These are phyloP conservation scores for Nothophoma quercina DNA, from an alignment of 2,329 filamentous ascomycete genomes.

Conservation along the genomic window DNA sequence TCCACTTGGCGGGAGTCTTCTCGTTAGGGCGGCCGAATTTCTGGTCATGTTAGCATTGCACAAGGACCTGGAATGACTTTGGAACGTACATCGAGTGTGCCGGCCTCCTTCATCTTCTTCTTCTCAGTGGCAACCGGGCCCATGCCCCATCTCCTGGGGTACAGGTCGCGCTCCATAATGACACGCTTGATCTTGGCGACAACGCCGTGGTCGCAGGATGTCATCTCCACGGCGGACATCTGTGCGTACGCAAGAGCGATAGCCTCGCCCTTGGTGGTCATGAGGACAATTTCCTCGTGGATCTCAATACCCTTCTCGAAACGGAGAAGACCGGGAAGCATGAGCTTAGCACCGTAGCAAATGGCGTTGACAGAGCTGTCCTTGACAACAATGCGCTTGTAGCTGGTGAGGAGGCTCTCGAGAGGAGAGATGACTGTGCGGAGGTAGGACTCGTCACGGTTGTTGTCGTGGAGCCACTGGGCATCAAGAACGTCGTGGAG, in stretches of 20 bases:
- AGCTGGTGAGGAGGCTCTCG: conserved; percentile 87
- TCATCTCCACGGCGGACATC: conserved; percentile 98
- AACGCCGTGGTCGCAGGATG: conserved; percentile 95
- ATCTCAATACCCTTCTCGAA: conserved; percentile 93
- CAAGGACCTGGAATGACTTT: neutral
- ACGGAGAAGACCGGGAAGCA: conserved; percentile 94
- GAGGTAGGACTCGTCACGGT: conserved; percentile 90
- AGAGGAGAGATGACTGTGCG: conserved; percentile 90
- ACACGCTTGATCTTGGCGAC: conserved; percentile 99
- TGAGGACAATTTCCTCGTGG: conserved; percentile 94
- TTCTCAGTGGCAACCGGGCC: conserved; percentile 94
- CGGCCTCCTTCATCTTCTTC: conserved; percentile 99
- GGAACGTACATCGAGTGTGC: conserved; percentile 81
- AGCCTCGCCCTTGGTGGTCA: conserved; percentile 99
- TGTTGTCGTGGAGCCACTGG: conserved; percentile 96
- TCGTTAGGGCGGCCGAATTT: conserved; percentile 96
- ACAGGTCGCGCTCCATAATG: conserved; percentile 99
- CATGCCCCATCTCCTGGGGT: conserved; percentile 95
- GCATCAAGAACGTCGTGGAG: conserved; percentile 95
- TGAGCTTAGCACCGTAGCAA: conserved; percentile 98
- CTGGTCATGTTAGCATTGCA: conserved; percentile 51
- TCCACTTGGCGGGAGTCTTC: conserved; percentile 92
- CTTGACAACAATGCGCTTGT: conserved; percentile 98
- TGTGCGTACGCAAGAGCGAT: conserved; percentile 95
- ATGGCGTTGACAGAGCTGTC: conserved; percentile 96